Percentiles rank a stretch among this genome's conserved stretches.
Conservation (phyloP, 225 moss, liverwort and hornwort species). For the Bryum argenteum region DNA sequence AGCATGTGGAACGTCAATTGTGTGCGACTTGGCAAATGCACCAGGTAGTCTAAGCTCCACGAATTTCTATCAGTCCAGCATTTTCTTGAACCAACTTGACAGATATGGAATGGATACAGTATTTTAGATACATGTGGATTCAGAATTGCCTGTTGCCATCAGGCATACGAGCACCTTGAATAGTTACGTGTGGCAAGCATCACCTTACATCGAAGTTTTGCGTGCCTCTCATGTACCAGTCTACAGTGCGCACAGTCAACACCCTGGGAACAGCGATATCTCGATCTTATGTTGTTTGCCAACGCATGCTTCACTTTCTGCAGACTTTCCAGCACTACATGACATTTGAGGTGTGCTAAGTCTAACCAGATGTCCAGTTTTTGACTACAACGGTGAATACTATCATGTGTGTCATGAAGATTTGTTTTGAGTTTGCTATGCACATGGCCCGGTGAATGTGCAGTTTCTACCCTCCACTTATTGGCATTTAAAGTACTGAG, state of each 20-base stretch:
- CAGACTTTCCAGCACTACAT: slow-evolving; percentile 96
- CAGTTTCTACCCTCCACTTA: slow-evolving; percentile 12
- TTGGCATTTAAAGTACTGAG: slow-evolving; percentile 2
- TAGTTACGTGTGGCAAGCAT: slow-evolving; percentile 13
- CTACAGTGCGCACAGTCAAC: slow-evolving; percentile 79
- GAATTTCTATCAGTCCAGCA: neutral
- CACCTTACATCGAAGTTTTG: slow-evolving; percentile 13
- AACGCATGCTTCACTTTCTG: slow-evolving; percentile 96
- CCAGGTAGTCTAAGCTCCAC: slow-evolving; percentile 51
- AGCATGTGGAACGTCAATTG: slow-evolving; percentile 92
- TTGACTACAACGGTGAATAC: neutral
- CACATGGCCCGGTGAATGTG: neutral
- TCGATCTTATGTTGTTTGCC: slow-evolving; percentile 91
- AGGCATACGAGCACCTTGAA: slow-evolving; percentile 7
- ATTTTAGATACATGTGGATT: neutral
- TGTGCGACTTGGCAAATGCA: slow-evolving; percentile 99
- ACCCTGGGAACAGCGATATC: slow-evolving; percentile 85
- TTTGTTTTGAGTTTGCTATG: slow-evolving; percentile 16
- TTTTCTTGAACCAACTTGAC: neutral
- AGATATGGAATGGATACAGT: slow-evolving; percentile 1
- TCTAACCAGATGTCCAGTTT: slow-evolving; percentile 8
- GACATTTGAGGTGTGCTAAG: slow-evolving; percentile 81
- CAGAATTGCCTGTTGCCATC: slow-evolving; percentile 7
- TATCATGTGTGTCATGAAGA: slow-evolving; percentile 1
- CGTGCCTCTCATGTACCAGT: slow-evolving; percentile 48